Evolutionary conservation across 169 alveolate species (phyloP), one percentile per base, ranked within the genome.

Genomic region (Cardiosporidium cionae): DNA sequence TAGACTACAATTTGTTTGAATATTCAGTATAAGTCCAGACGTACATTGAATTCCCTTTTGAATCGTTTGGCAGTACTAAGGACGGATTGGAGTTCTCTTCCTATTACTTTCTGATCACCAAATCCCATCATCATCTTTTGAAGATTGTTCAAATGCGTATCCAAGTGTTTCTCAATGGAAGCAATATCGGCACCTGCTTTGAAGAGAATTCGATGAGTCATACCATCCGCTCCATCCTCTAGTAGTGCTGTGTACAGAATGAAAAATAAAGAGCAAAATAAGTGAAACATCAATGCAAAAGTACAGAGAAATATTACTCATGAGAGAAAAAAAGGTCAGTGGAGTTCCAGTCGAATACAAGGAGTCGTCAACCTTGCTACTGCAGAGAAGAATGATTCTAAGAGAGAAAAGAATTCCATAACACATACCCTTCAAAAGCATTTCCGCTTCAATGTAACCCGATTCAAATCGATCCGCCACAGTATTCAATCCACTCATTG

Each of bases 361-460:
- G n/a, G n/a, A n/a, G n/a, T n/a, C n/a, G n/a, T n/a, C n/a, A n/a
- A n/a, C n/a, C n/a, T n/a, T n/a, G n/a, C n/a, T n/a, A n/a, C n/a
- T n/a, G n/a, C n/a, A n/a, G n/a, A n/a, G n/a, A 63, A n/a, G 52
- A 63, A 44, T 9, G n/a, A 9, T 16, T 16, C 16, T 9, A 9
- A 16, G 54, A 63, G 64, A 16, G 22, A n/a, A 16, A 9, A 9
- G 69, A 65, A 44, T 44, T 44, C n/a, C 58, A 16, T 44, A 16
- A 44, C 16, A n/a, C 82, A 25, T 16, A 70, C 83, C 68, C 33
- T 69, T 67, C 58, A 77, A 81, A 63, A 88, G 81, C 93, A 84
- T 86, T 37, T 89, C 94, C 7, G 93, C 94, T 58, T 89, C 94
- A 23, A 89, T 93, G 80, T 89, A 89, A 0, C 91, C 91, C 0